Conservation (phyloP, 2,329 filamentous ascomycete species). For the Fusarium neocosmosporiellum region DNA sequence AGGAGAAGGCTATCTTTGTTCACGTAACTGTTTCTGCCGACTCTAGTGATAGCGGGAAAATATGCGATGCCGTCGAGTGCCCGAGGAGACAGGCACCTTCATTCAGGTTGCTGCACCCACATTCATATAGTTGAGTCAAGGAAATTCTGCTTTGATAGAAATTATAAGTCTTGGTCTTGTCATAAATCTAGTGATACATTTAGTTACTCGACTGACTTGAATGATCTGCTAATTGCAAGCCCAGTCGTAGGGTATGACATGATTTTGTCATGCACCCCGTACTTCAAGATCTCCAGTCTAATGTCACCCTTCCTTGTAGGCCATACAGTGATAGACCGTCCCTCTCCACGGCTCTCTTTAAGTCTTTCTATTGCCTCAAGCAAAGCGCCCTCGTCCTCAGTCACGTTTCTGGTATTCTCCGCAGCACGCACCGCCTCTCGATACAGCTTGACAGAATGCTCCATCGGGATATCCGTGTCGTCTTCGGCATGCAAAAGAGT, state of each 20-base stretch:
- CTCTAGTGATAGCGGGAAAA: too few relatives aligned
- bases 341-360: constrained; percentile 50
- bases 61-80: too few relatives aligned
- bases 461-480: constrained; percentile 57
- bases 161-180: neutral
- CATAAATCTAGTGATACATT: neutral
- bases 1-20: too few relatives aligned
- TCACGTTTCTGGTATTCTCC: constrained; percentile 48
- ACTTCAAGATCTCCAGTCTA: constrained; percentile 60
- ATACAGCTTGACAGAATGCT: constrained; percentile 58
- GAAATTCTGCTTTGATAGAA: neutral
- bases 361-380: constrained; percentile 29
- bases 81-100: too few relatives aligned
- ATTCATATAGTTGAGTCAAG: too few relatives aligned
- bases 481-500: constrained; percentile 59
- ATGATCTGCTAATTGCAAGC: constrained; percentile 52
- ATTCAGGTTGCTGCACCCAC: too few relatives aligned
- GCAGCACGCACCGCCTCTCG: constrained; percentile 59
- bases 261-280: constrained; percentile 62
- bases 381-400: constrained; percentile 12
- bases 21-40: too few relatives aligned
- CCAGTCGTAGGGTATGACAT: constrained; percentile 63
- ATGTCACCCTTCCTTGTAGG: constrained; percentile 55
- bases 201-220: constrained; percentile 6
- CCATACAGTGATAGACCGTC: constrained; percentile 59